Conservation (phyloP, 257 asterid species). For the Linderniella brevidens region DNA sequence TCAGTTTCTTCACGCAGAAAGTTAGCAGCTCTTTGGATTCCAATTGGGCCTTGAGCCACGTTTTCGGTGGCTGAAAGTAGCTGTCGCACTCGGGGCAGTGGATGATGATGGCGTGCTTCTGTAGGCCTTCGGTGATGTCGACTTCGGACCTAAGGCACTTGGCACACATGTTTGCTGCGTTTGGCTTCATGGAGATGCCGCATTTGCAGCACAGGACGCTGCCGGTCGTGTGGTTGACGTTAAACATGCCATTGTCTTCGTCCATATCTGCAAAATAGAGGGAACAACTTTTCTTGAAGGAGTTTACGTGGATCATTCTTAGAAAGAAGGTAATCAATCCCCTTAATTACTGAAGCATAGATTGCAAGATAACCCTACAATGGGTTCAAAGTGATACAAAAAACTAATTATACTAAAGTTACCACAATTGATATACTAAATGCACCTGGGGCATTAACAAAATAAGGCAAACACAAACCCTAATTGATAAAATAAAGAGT, state of each 20-base stretch:
- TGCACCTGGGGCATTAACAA: no score
- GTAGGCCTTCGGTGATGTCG: slow-evolving; percentile 33
- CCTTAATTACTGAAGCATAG: no score
- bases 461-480: no score
- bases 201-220: slow-evolving; percentile 35
- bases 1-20: slow-evolving; percentile 29
- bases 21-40: slow-evolving; percentile 32
- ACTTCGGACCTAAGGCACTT: slow-evolving; percentile 30
- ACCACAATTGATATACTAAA: no score
- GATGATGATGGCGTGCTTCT: slow-evolving; percentile 21
- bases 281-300: neutral
- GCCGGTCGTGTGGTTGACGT: slow-evolving; percentile 24
- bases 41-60: slow-evolving; percentile 37
- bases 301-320: no score
- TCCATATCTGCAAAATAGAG: slow-evolving; percentile 13
- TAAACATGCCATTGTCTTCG: slow-evolving; percentile 24
- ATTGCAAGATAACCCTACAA: no score
- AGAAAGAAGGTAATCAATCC: no score
- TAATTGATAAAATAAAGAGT: no score
- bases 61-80: slow-evolving; percentile 34
- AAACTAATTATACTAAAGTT: no score
- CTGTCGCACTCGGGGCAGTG: slow-evolving; percentile 28
- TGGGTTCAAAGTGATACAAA: no score
- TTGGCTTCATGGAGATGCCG: slow-evolving; percentile 36
- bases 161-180: slow-evolving; percentile 44